Evolutionary conservation across 2,329 filamentous ascomycete genomes (phyloP).

Genomic region (Paracorniculantispora psalliotae): DNA sequence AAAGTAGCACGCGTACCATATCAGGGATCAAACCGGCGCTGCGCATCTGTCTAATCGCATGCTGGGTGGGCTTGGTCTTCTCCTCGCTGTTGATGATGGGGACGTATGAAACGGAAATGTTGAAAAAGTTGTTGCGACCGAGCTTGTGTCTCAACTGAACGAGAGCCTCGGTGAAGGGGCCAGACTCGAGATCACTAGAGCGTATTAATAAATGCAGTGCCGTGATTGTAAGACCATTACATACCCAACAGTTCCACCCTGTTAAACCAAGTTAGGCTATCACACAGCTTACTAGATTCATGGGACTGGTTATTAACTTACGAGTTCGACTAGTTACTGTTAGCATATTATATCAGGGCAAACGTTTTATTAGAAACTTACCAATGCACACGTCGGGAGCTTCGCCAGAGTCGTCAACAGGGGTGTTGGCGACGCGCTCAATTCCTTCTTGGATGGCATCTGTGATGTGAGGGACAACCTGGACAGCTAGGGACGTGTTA

Average conservation of each 20-base stretch:
- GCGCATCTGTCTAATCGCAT: conserved; percentile 77
- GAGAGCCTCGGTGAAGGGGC: conserved; percentile 83
- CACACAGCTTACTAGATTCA: not conserved
- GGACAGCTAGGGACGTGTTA: conserved; percentile 4
- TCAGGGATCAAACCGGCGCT: conserved; percentile 72
- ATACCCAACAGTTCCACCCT: conserved; percentile 56
- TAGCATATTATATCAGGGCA: conserved; percentile 10
- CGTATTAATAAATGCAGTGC: not conserved
- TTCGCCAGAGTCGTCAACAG: conserved; percentile 77
- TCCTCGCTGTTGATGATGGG: conserved; percentile 62
- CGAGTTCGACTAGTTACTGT: conserved; percentile 30
- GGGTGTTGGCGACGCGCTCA: conserved; percentile 74
- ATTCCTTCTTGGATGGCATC: conserved; percentile 93
- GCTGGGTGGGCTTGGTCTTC: conserved; percentile 96
- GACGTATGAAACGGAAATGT: conserved; percentile 85
- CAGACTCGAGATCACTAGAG: conserved; percentile 71
- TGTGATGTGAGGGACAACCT: conserved; percentile 76
- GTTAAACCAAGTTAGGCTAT: conserved; percentile 6
- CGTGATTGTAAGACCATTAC: conserved; percentile 1
- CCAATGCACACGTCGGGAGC: conserved; percentile 91
- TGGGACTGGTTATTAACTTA: conserved; percentile 19
- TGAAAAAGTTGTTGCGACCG: conserved; percentile 75
- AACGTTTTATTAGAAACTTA: conserved; percentile 34
- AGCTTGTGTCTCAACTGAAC: conserved; percentile 69
- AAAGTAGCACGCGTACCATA: conserved; percentile 43